Evolutionary conservation across 1,139 yeast genomes (phyloP), one percentile per base, ranked within the genome.

Genomic region (Yamadazyma dushanensis): DNA sequence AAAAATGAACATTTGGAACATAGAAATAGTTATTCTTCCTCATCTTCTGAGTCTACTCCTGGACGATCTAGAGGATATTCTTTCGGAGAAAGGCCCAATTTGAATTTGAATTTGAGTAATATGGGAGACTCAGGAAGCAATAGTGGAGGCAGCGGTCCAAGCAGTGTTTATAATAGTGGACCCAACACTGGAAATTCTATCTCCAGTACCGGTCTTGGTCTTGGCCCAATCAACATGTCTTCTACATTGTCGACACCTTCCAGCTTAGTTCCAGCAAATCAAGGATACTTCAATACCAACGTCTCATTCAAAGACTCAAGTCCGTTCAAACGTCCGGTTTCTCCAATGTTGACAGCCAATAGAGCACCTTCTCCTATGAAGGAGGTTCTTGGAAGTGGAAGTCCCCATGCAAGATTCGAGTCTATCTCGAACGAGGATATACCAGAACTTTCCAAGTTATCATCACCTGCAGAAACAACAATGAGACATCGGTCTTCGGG

Each of bases 1-100:
- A 86, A 88, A 52, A 81, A 73, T 31, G 97, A 92, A 55, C 96
- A 87, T 59, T 49, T 81, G 43, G 86, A 81, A 45, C 76, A 70
- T 44, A 45, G 75, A 16, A 57, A 58, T 39, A 68, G 74, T 44
- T 63, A 63, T 39, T 66, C 78, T 13, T 60, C 68, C 6, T 60
- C 72, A 2, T 67, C 75, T 3, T 65, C 73, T 1, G 76, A 70
- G 14, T 62, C 70, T 0, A 59, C 70, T 0, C 65, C 73, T 3
- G 39, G 50, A 4, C 52, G 73, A 35, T 58, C 72, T 3, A 53
- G 75, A 36, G 74, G 74, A 1, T 64, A 56, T 44, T 69, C 76
- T 1, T 56, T 66, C 41, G 47, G 46, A 20, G 56, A 28, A 29
- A 20, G 32, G 8, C 39, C 36, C 13, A 31, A 25, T n/a, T 36